Base-by-base conservation (phyloP, 2,329 filamentous ascomycete genomes). In the Diaporthe humulicola region DNA sequence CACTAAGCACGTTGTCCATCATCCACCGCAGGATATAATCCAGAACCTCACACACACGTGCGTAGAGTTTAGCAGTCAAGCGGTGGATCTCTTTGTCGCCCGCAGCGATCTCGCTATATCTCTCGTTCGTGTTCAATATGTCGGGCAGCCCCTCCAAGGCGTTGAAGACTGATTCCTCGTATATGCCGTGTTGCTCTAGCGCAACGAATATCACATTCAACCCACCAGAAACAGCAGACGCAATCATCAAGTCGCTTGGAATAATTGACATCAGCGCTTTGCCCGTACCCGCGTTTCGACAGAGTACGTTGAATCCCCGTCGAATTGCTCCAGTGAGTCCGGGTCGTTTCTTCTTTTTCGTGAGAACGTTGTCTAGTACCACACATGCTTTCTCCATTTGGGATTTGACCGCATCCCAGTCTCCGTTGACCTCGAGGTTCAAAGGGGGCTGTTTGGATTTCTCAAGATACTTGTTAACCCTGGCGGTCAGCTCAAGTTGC, bases 401-500 rank as follows among this genome's bases (percentile, higher is more conserved):
- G 28, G 7, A 61, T n/a, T 61, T 61, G 57, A 61, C 57, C 4
- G 2, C 36, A 5, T 61, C 57, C 57, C 57, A 61, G n/a, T 42
- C n/a, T 19, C 22, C 36, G 15, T 19, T 12, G 36, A 1, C 15
- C 5, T 61, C n/a, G 4, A 25, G 14, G n/a, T 2, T 42, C 36
- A 42, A 19, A 4, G 57, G 57, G 0, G 57, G 36, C 36, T 12
- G 38, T 2, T 42, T 61, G 1, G 57, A 25, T 5, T 61, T 42
- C 38, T 61, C 57, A 4, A 61, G 57, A 12, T 42, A 42, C 22
- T 28, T 61, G 10, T 61, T 19, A 2, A 61, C 1, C 4, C 57
- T 61, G 1, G 57, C 19, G 1, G 7, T 28, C 2, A 61, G 4
- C 2, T 42, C 8, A 14, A 3, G 0, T 2, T 61, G 57, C 0